A percentile compares a stretch with the other conserved stretches of the same genome.
Conservation (phyloP, 345 rosid genomes). For the Luvunga scandens region DNA sequence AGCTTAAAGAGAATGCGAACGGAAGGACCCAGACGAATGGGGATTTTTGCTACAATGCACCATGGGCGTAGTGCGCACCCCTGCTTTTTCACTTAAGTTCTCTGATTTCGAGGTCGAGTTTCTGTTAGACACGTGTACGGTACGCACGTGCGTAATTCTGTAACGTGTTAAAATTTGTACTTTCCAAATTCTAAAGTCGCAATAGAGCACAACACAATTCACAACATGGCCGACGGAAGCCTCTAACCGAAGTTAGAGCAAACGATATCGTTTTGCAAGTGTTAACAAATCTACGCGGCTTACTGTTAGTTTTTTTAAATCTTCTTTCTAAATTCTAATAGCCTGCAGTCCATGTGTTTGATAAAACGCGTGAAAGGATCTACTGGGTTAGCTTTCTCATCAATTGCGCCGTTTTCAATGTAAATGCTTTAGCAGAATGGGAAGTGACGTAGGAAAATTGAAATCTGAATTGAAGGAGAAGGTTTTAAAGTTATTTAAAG, state of each 20-base stretch:
- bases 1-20: slow-evolving; percentile 10
- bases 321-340: no score
- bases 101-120: neutral
- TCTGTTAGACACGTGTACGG: neutral
- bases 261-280: neutral
- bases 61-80: neutral
- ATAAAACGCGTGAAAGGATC: neutral
- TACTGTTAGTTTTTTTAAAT: no score
- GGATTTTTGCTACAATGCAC: slow-evolving; percentile 1
- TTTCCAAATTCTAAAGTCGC: neutral
- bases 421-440: slow-evolving; percentile 9
- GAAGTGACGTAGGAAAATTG: slow-evolving; percentile 14
- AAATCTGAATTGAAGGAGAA: slow-evolving; percentile 29
- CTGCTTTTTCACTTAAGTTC: neutral
- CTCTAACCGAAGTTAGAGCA: neutral
- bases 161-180: neutral
- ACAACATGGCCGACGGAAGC: no score
- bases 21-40: slow-evolving; percentile 15
- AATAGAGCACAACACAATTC: no score
- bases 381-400: neutral
- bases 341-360: neutral
- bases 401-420: neutral
- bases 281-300: no score
- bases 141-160: neutral
- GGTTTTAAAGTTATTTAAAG: slow-evolving; percentile 36